Evolutionary conservation across 1,284 basidiomycete genomes (phyloP), one percentile per base, ranked within the genome.

Genomic region (Trichosporon faecale): DNA sequence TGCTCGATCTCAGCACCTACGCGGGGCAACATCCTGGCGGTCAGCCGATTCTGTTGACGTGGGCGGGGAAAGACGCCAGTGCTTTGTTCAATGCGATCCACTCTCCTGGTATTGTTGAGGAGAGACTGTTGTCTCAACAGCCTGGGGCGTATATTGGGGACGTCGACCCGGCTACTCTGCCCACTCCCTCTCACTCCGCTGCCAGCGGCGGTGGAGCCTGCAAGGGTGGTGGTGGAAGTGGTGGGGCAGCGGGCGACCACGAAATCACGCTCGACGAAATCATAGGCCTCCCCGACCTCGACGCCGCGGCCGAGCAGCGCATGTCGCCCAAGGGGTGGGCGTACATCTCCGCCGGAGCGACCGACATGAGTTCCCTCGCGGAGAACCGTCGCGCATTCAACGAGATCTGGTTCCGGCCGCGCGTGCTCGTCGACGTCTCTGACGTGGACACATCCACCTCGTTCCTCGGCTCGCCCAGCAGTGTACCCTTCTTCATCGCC

Each of bases 311-410:
- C 2, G 72, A 76, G 31, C 66, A 71, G 6, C 76, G 77, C 25
- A 73, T 84, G 35, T 79, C 79, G 0, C 68, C 74, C 16, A 84
- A 83, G 70, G 83, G 83, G 29, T 84, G 81, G 80, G 80, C 82
- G 11, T 84, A 83, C 72, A 82, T 83, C 74, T 77, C 76, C 0
- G 78, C 79, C 3, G 83, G 83, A 16, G 83, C 80, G 0, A 84
- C 83, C 3, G 82, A 84, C 67, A 78, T 80, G 73, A 74, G 76
- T 64, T 80, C 81, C 0, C 74, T 83, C 25, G 80, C 76, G 31
- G 70, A 80, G 25, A 83, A 83, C 69, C 73, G 80, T 12, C 70
- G 73, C 12, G 75, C 80, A 0, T 84, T 77, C 74, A 82, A 83
- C 71, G 74, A 75, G 37, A 76, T 83, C 67, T 76, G 82, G 66